These are phyloP conservation scores for Capsicum pubescens DNA, from an alignment of 257 asterid species.

Conservation along the genomic window DNA sequence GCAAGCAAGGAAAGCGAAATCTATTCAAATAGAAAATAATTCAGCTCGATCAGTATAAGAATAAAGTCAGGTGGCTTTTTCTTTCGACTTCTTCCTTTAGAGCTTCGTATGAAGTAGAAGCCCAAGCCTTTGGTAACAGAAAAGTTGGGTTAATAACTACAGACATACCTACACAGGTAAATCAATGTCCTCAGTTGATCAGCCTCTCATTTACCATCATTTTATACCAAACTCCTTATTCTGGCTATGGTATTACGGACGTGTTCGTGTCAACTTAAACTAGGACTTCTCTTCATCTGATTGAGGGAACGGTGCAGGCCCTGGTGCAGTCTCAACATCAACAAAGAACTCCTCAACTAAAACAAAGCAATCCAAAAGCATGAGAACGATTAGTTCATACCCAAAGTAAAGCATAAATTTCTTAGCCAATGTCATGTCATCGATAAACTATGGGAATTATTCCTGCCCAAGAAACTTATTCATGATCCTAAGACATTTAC, in stretches of 20 bases:
- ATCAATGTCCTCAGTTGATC: background rate
- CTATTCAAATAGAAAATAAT: background rate
- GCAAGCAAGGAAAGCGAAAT: background rate
- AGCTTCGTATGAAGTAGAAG: background rate
- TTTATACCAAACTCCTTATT: background rate
- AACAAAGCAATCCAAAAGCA: conserved; percentile 32
- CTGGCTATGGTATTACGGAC: background rate
- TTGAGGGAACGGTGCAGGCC: conserved; percentile 56
- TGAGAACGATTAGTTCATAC: background rate
- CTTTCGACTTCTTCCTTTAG: background rate
- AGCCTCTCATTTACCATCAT: background rate
- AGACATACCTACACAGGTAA: background rate
- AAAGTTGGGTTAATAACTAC: background rate
- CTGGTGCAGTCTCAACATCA: conserved; percentile 81
- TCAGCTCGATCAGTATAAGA: conserved; percentile 3
- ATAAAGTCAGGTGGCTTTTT: background rate
- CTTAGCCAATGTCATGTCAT: background rate
- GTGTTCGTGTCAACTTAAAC: conserved; percentile 32
- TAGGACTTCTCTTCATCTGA: conserved; percentile 86
- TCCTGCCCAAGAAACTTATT: background rate
- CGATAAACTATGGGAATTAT: background rate
- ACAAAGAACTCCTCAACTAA: conserved; percentile 96
- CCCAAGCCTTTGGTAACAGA: background rate
- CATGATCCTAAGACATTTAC: background rate
- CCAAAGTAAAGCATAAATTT: background rate